Evolutionary conservation across 164 flowering plant species (phyloP), one percentile per base, ranked within the genome.

Genomic region (Vitis rotundifolia): DNA sequence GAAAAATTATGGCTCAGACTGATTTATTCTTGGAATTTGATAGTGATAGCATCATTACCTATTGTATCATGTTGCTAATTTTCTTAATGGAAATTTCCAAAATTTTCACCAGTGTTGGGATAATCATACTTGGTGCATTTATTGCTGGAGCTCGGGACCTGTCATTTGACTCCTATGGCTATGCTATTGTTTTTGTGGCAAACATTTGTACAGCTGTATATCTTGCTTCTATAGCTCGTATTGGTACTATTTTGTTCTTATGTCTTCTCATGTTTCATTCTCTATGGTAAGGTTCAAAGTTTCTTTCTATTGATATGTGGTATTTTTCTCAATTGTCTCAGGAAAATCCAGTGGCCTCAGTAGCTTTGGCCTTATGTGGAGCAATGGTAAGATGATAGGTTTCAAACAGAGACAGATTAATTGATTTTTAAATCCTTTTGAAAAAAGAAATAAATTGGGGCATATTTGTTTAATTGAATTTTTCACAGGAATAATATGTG

Each of bases 351-450:
- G 86, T 74, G 87, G 88, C 31, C 87, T 86, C 12, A 88, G 81
- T 58, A 86, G 82, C 80, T 86, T 88, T 77, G 91, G 90, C 16
- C 87, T 88, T 3, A 88, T 88, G 91, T 88, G 89, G 89, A 84
- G 87, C 78, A 86, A 86, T 61, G 89, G 89, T 88, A 68, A 72
- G 83, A 58, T 72, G 11, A 29, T 47, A n/a, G 50, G 19, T 44
- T 11, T 14, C 19, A 12, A 49, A 49, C 59, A 37, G 13, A 62
- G 59, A 15, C 9, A 9, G 16, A 16, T 22, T 5, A 2, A 5
- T 37, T 62, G 28, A 29, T 26, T 19, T 37, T 37, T 3, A 37
- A 37, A 0, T 6, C 44, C 44, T 37, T 37, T 37, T 3, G 6
- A 37, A 37, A 37, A 37, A 37, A 37, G 44, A 57, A 19, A 18